Percentiles rank a stretch among this genome's conserved stretches.
phyloP scores from a whole-genome alignment of 1,284 basidiomycete species.

The Rhizoctonia solani region DNA sequence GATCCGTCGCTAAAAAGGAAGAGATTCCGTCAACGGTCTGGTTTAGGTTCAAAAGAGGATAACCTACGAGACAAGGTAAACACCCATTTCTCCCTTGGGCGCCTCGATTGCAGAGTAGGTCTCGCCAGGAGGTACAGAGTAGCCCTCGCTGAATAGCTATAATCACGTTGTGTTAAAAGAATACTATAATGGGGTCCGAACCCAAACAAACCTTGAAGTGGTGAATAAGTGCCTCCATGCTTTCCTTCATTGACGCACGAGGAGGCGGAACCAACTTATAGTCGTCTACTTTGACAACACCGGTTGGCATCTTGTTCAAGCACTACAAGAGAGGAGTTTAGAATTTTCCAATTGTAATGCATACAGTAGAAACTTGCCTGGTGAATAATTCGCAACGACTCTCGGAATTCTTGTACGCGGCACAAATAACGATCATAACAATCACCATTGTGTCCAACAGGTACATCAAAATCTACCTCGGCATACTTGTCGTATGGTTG shows the following conservation, averaged over 20 bases:
- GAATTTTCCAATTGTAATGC: background rate
- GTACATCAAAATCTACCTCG: conserved; percentile 97
- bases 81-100: conserved; percentile 98
- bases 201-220: conserved; percentile 81
- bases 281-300: conserved; percentile 94
- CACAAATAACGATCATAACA: conserved; percentile 97
- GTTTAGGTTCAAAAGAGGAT: background rate
- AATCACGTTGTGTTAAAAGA: background rate
- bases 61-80: conserved; percentile 87
- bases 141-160: conserved; percentile 93
- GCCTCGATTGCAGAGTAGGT: conserved; percentile 98
- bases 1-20: conserved; percentile 69
- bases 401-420: conserved; percentile 97
- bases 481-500: conserved; percentile 97
- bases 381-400: conserved; percentile 87
- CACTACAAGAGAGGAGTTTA: conserved; percentile 55
- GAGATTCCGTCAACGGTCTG: background rate
- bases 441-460: conserved; percentile 95
- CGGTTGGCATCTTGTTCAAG: conserved; percentile 95
- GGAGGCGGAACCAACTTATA: conserved; percentile 98
- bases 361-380: conserved; percentile 66
- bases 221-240: conserved; percentile 96
- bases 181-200: background rate
- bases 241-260: conserved; percentile 97
- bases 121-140: conserved; percentile 95